Base-by-base conservation (phyloP, 345 rosid genomes). In the Trapa bicornis region DNA sequence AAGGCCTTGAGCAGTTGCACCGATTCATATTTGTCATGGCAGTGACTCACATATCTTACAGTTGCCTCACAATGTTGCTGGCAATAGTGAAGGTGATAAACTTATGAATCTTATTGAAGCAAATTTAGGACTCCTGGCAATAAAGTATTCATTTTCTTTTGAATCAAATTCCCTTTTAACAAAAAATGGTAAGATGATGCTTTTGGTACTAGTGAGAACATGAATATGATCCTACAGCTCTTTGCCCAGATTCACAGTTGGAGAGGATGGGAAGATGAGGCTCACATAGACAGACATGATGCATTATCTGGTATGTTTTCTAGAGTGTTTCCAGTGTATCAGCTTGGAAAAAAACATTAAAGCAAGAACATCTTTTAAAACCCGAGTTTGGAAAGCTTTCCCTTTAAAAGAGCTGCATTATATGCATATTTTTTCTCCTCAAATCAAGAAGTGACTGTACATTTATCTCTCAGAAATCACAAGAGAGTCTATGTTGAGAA, bases 11-110 rank as follows among this genome's bases (percentile, higher is more conserved):
- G 75, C 97, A 89, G 73, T 74, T 94, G 85, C 97, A 94, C 72
- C 96, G 97, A 47, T 94, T 94, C 86, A 94, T 94, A 75, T 94
- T 91, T 75, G 84, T 94, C 80, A 94, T 94, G 99, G 97, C 99
- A 22, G 72, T 94, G 77, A 94, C 99, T 33, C 99, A 94, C 73
- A 67, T 94, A 54, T 82, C 89, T 65, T 94, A 91, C 81, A 91
- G 99, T 75, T 94, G 99, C 82, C 84, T 94, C 74, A 94, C 97
- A 47, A 89, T 94, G 97, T 73, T 94, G 76, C 83, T 94, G 74
- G 95, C 96, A 65, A 80, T 94, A 66, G 92, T 94, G 43, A 94
- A 94, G 97, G 99, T 94, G 78, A 35, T 38, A 22, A 37, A 61
- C 37, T 1, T 0, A 32, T 65, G 50, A 43, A 32, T 65, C 37